Conservation (phyloP, 306 rosid genomes). For the Mimosa pudica region DNA sequence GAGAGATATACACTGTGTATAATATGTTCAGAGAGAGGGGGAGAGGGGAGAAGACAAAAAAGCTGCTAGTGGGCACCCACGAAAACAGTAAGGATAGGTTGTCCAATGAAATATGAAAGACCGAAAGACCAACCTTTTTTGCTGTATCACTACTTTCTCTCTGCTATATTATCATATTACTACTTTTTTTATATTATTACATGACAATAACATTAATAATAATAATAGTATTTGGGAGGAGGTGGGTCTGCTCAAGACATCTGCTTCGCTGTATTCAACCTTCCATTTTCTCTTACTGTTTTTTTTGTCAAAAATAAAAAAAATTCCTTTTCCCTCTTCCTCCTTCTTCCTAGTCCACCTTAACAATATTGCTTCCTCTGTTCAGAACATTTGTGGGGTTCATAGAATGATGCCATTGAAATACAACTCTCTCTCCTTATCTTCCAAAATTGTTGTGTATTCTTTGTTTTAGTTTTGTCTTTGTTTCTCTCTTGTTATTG, state of each 20-base stretch:
- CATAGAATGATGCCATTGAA: constrained; percentile 29
- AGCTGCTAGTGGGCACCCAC: constrained; percentile 18
- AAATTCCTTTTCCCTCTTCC: background rate
- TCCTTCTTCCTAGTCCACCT: constrained; percentile 3
- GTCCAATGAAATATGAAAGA: constrained; percentile 16
- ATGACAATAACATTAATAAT: background rate
- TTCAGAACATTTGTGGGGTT: constrained; percentile 49
- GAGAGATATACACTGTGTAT: background rate
- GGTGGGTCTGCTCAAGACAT: constrained; percentile 51
- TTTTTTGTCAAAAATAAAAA: background rate
- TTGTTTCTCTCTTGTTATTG: background rate
- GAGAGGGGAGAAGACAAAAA: background rate
- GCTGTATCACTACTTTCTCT: constrained; percentile 50
- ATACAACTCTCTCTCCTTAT: background rate
- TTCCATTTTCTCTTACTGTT: background rate
- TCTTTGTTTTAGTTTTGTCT: background rate
- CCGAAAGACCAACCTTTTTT: constrained; percentile 41
- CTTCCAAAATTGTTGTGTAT: background rate
- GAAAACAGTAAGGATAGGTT: constrained; percentile 2
- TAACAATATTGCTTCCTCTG: constrained; percentile 33
- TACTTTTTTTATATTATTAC: no score
- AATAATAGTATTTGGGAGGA: constrained; percentile 35
- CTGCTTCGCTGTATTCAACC: constrained; percentile 72
- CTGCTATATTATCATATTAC: constrained; percentile 2
- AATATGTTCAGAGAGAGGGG: background rate